Percentiles rank a stretch among this genome's conserved stretches.
phyloP scores from a whole-genome alignment of 2,329 filamentous ascomycete species.

The Albifimbria verrucaria region DNA sequence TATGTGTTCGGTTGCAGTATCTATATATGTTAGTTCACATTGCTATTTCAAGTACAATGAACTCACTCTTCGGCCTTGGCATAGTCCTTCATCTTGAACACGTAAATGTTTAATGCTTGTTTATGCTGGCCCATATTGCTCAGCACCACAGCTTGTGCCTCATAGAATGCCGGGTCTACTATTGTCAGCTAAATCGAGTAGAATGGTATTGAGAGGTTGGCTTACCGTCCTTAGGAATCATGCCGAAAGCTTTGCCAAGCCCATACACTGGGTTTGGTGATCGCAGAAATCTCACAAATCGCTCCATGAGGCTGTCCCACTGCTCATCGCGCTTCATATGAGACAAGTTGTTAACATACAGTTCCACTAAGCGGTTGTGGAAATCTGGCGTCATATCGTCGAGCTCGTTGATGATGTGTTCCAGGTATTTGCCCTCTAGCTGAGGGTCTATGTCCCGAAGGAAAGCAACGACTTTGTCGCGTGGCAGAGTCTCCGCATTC shows the following conservation, averaged over 20 bases:
- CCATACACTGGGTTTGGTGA: slow-evolving; percentile 75
- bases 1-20: slow-evolving; percentile 86
- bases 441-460: slow-evolving; percentile 64
- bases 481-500: slow-evolving; percentile 86
- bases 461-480: slow-evolving; percentile 72
- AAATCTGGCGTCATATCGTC: slow-evolving; percentile 82
- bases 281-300: slow-evolving; percentile 71
- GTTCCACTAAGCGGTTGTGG: slow-evolving; percentile 77
- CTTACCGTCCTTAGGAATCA: slow-evolving; percentile 77
- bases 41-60: neutral
- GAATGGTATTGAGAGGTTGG: slow-evolving; percentile 1
- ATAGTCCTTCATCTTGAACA: slow-evolving; percentile 87
- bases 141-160: slow-evolving; percentile 84
- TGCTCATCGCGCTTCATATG: slow-evolving; percentile 39
- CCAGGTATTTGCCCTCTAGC: slow-evolving; percentile 79
- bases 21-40: slow-evolving; percentile 38
- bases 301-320: slow-evolving; percentile 58
- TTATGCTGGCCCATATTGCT: slow-evolving; percentile 95
- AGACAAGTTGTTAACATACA: slow-evolving; percentile 59
- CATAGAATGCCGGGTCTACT: slow-evolving; percentile 78
- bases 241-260: slow-evolving; percentile 68
- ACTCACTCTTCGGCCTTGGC: slow-evolving; percentile 87
- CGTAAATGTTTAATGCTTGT: slow-evolving; percentile 94
- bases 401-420: slow-evolving; percentile 86
- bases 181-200: slow-evolving; percentile 8